Base-by-base conservation (phyloP, 257 asterid species). In the Osmanthus fragrans region DNA sequence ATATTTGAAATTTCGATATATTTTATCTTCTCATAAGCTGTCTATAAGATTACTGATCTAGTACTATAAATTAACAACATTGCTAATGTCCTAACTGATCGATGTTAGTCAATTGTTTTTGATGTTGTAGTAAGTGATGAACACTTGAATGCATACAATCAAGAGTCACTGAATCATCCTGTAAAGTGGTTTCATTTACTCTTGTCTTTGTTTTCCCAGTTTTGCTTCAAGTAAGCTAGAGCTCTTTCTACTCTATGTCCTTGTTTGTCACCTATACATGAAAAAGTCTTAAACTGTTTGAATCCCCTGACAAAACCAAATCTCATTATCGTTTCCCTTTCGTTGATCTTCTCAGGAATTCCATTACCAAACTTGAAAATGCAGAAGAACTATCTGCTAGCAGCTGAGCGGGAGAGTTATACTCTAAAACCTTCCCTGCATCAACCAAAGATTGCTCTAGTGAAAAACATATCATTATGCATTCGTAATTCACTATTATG, bases 361-460 rank as follows among this genome's bases (percentile, higher is more conserved):
- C 96, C 80, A 71, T 80, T 71, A 89, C 97, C 84, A 91, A 82
- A 79, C 89, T 84, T n/a, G 92, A 89, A 84, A 93, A 93, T 16
- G 91, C 90, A 0, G 98, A 91, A 40, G 75, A 81, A 27, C 75
- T 81, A 13, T 89, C 88, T 60, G 70, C 70, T 36, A 90, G 89
- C 81, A 93, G 82, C 78, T 77, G 82, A 58, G 87, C 30, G 7
- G 97, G 98, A 7, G 90, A 86, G 76, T 90, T 89, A 68, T 89
- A 91, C 86, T 93, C 98, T 0, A 91, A 30, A 18, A 91, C 71
- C 70, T 71, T 85, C 27, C 97, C 97, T 93, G 94, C 82, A 88
- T 34, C 45, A 36, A 79, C 76, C 25, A 66, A 73, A 71, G 29
- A 76, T 34, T 7, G 5, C 74, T 4, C 23, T 39, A 10, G 39